Evolutionary conservation across 2,329 filamentous ascomycete species (phyloP), one percentile per base, ranked within the genome.

Genomic region (Xylariaceae sp.): DNA sequence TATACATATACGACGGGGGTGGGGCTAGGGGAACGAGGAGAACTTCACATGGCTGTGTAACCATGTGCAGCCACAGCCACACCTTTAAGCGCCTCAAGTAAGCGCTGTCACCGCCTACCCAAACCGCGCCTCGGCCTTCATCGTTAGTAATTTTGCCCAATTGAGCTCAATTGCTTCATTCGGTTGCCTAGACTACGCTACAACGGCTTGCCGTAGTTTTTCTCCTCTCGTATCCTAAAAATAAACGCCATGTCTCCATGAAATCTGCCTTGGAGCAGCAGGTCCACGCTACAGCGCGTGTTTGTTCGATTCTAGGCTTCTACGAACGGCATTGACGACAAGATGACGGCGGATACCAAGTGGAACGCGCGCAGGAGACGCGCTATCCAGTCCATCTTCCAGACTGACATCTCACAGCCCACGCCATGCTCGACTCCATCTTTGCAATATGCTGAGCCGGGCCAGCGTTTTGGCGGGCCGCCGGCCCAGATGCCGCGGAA

Each of bases 331-430:
- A 29, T 29, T 10, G 40, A 50, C 37, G 44, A 59, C 48, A 56
- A 52, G 47, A 66, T 61, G 67, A 71, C 66, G 44, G 68, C 70
- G 56, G 73, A 74, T 50, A 76, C 80, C 50, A 74, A 71, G 60
- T 77, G 81, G 71, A 75, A 73, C 61, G 70, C 74, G 50, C 79
- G 78, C 57, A 80, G 75, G 63, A 77, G 79, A 54, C 78, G 75
- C 59, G 73, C 83, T 43, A 79, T 85, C 63, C 76, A 76, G 59
- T 84, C 82, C 21, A 81, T 85, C 64, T 86, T 86, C 70, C 78
- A 78, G 57, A 77, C 76, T 16, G 78, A 82, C 56, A 65, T 77
- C 62, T 77, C 77, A 16, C 79, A 79, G 67, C 77, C 81, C 42
- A 80, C 80, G 51, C 77, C 81, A 37, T 70, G 71, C 48, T 70